A percentile compares a stretch with the other conserved stretches of the same genome.
Conservation (phyloP, 768 basidiomycete genomes). For the Rhodotorula sphaerocarpa region DNA sequence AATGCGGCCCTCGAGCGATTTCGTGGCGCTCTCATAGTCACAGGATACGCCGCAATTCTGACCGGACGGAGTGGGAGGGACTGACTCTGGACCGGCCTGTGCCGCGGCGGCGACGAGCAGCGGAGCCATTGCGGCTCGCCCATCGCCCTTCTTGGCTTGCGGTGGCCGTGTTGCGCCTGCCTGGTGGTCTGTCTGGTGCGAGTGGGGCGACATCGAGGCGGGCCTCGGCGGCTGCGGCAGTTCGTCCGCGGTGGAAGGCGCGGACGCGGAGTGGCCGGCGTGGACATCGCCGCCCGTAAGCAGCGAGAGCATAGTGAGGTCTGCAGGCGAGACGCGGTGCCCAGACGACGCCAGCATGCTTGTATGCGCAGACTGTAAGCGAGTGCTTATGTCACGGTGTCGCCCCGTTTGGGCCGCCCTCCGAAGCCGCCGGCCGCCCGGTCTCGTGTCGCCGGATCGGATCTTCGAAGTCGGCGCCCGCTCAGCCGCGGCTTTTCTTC, state of each 20-base stretch:
- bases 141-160: background rate
- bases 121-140: slow-evolving; percentile 52
- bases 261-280: background rate
- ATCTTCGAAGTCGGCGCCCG: too few relatives aligned
- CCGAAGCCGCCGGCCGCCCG: too few relatives aligned
- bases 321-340: slow-evolving; percentile 45
- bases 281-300: slow-evolving; percentile 45
- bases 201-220: slow-evolving; percentile 5
- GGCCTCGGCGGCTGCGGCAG: background rate
- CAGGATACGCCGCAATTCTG: too few relatives aligned
- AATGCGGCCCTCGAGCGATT: too few relatives aligned
- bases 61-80: too few relatives aligned
- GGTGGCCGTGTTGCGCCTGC: too few relatives aligned
- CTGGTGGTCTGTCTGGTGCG: too few relatives aligned
- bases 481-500: too few relatives aligned
- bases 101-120: slow-evolving; percentile 67
- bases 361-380: background rate
- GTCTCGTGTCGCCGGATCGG: too few relatives aligned
- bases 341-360: background rate
- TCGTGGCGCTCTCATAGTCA: too few relatives aligned
- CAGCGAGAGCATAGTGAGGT: slow-evolving; percentile 59
- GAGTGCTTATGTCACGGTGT: background rate
- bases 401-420: too few relatives aligned
- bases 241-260: background rate
- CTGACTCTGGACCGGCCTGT: slow-evolving; percentile 58